phyloP scores from a whole-genome alignment of 495 filamentous ascomycete genomes.

The Lasiosphaeris hirsuta region DNA sequence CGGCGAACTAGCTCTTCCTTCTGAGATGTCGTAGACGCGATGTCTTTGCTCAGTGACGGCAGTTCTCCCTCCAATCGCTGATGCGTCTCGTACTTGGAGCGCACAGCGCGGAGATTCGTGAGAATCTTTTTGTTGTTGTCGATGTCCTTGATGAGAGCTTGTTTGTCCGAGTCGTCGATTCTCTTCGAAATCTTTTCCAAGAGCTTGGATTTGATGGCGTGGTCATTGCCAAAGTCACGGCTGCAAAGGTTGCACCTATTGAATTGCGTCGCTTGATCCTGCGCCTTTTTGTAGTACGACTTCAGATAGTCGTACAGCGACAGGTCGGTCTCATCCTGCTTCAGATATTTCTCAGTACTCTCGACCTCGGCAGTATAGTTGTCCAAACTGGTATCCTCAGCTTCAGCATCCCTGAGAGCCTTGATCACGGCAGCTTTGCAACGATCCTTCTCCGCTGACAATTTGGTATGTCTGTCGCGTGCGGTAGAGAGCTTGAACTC shows the following conservation, averaged over 20 bases:
- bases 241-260: slow-evolving; percentile 71
- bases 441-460: slow-evolving; percentile 58
- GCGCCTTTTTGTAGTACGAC: slow-evolving; percentile 60
- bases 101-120: slow-evolving; percentile 54
- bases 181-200: slow-evolving; percentile 58
- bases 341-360: slow-evolving; percentile 54
- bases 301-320: slow-evolving; percentile 59
- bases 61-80: slow-evolving; percentile 67
- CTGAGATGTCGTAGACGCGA: slow-evolving; percentile 50
- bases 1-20: slow-evolving; percentile 58
- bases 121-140: slow-evolving; percentile 52
- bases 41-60: slow-evolving; percentile 61
- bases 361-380: slow-evolving; percentile 42
- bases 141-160: slow-evolving; percentile 53
- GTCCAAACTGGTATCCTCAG: slow-evolving; percentile 35
- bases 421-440: slow-evolving; percentile 49
- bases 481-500: slow-evolving; percentile 70
- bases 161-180: slow-evolving; percentile 52
- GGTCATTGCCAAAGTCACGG: slow-evolving; percentile 55
- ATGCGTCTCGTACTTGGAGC: slow-evolving; percentile 69
- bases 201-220: slow-evolving; percentile 55
- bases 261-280: slow-evolving; percentile 54
- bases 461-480: slow-evolving; percentile 58
- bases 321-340: slow-evolving; percentile 59
- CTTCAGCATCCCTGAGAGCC: slow-evolving; percentile 37